Conservation (phyloP, 306 rosid genomes). For the Albizia julibrissin region DNA sequence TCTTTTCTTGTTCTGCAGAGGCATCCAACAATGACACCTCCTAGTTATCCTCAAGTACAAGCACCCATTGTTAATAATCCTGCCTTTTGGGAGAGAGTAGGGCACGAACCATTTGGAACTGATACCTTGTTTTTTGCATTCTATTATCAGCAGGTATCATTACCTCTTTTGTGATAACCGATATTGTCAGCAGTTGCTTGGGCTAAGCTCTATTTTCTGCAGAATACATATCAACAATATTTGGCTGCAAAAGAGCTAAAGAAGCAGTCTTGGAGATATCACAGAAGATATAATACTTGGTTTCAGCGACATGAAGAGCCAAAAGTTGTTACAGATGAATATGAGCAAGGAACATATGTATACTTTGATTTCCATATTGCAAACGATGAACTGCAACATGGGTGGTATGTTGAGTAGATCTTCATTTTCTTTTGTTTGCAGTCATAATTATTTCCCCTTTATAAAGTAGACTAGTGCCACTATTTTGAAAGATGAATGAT, state of each 20-base stretch:
- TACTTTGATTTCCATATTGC: constrained; percentile 88
- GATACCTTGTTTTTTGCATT: constrained; percentile 93
- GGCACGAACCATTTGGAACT: constrained; percentile 65
- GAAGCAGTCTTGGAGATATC: constrained; percentile 99
- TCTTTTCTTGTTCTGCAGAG: constrained; percentile 52
- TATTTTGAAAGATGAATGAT: background rate
- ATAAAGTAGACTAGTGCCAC: background rate
- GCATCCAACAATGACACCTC: constrained; percentile 80
- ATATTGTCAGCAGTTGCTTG: constrained; percentile 14
- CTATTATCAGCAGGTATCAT: constrained; percentile 84
- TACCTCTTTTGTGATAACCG: constrained; percentile 13
- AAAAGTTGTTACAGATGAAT: constrained; percentile 87
- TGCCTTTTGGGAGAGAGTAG: constrained; percentile 91
- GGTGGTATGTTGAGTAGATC: constrained; percentile 62
- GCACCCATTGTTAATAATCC: constrained; percentile 93
- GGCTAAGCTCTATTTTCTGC: constrained; percentile 34
- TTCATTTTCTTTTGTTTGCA: background rate
- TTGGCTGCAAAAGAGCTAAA: constrained; percentile 98
- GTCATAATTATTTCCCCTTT: background rate
- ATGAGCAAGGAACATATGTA: constrained; percentile 85
- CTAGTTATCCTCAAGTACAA: constrained; percentile 91
- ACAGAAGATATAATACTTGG: constrained; percentile 93
- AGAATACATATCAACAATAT: constrained; percentile 96
- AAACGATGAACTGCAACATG: constrained; percentile 76
- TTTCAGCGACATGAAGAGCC: constrained; percentile 97